Evolutionary conservation across 2,329 filamentous ascomycete genomes (phyloP).

Genomic region (Penicillium sp.): DNA sequence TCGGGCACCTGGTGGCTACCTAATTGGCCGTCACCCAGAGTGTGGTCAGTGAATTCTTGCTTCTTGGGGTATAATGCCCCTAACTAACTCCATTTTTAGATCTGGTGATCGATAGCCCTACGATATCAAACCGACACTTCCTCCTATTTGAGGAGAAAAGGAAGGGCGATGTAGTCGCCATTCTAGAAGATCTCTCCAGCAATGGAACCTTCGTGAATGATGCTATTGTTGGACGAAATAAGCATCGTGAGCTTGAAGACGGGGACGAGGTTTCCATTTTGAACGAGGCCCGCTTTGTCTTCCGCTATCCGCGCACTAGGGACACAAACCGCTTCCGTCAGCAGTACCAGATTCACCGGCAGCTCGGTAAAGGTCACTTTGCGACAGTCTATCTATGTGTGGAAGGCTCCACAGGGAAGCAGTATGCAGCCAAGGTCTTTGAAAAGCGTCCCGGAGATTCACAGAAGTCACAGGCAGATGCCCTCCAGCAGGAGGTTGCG

Average conservation of each 20-base stretch:
- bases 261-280: slow-evolving; percentile 88
- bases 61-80: background rate
- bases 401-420: slow-evolving; percentile 77
- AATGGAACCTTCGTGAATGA: slow-evolving; percentile 98
- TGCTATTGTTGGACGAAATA: slow-evolving; percentile 85
- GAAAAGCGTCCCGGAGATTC: slow-evolving; percentile 80
- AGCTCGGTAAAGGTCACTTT: slow-evolving; percentile 92
- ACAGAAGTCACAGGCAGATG: slow-evolving; percentile 79
- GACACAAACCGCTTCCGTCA: slow-evolving; percentile 77
- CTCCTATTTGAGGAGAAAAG: slow-evolving; percentile 57
- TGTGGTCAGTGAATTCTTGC: slow-evolving; percentile 66
- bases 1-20: slow-evolving; percentile 74
- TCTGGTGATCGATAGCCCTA: slow-evolving; percentile 71
- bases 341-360: slow-evolving; percentile 80
- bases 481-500: slow-evolving; percentile 91
- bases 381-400: slow-evolving; percentile 90
- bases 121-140: slow-evolving; percentile 78
- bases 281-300: slow-evolving; percentile 82
- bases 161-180: slow-evolving; percentile 61
- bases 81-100: slow-evolving; percentile 49
- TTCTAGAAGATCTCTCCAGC: slow-evolving; percentile 89
- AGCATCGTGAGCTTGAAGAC: slow-evolving; percentile 82
- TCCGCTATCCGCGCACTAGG: slow-evolving; percentile 79
- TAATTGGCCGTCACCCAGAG: slow-evolving; percentile 90
- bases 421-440: slow-evolving; percentile 93